phyloP scores from a whole-genome alignment of 148 eudicot species.

The Rhododendron vialii region DNA sequence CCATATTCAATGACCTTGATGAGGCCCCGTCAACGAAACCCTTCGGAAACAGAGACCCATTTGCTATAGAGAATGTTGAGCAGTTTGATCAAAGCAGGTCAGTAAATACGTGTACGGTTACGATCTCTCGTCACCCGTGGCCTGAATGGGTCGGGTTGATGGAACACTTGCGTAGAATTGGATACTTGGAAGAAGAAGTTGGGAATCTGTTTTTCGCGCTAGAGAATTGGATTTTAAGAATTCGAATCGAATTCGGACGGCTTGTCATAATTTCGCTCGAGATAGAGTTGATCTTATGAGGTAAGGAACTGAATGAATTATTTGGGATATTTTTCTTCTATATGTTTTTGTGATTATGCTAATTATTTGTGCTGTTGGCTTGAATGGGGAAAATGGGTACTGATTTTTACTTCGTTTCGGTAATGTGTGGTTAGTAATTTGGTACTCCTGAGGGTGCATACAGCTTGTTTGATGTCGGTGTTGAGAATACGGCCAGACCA shows the following conservation, averaged over 20 bases:
- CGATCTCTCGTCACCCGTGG: too few species aligned
- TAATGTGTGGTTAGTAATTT: neutral
- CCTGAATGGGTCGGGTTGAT: constrained; percentile 3
- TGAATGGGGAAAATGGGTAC: neutral
- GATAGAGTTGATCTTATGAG: constrained; percentile 45
- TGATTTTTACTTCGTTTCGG: neutral
- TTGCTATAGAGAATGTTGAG: too few species aligned
- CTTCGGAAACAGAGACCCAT: too few species aligned
- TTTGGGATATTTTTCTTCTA: neutral
- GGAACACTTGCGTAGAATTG: constrained; percentile 34
- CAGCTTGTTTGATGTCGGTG: constrained; percentile 18
- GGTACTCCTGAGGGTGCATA: constrained; percentile 10
- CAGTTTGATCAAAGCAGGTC: too few species aligned
- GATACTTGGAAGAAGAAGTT: constrained; percentile 37
- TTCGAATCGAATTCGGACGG: constrained; percentile 43
- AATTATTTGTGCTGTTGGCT: neutral
- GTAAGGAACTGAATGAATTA: constrained; percentile 21
- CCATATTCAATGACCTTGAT: too few species aligned
- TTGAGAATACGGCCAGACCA: neutral
- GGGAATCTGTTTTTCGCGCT: constrained; percentile 33
- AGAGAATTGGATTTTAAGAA: constrained; percentile 29
- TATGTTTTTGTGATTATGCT: neutral
- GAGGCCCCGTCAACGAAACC: too few species aligned
- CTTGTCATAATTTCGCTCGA: constrained; percentile 52
- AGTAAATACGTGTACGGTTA: too few species aligned